These are phyloP conservation scores for Zizania palustris DNA, from an alignment of 202 grass and related monocot species.

Conservation along the genomic window DNA sequence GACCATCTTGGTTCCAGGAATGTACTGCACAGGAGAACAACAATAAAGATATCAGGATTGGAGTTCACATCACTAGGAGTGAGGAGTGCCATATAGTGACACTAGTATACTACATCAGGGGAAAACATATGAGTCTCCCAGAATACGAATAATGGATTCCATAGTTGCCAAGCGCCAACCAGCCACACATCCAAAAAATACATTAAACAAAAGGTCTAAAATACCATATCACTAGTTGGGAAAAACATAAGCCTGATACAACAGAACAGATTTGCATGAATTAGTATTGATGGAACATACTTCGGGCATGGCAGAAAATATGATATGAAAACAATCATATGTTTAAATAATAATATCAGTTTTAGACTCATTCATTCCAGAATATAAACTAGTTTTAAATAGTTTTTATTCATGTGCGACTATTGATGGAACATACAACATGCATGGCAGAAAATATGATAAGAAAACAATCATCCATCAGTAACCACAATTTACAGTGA, in stretches of 20 bases:
- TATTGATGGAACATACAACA: background rate
- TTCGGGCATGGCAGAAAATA: background rate
- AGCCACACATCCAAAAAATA: too few relatives aligned
- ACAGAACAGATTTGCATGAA: background rate
- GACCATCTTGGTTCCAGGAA: slow-evolving; percentile 91
- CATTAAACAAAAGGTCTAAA: too few relatives aligned
- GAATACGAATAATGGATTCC: too few relatives aligned
- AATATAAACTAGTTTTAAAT: background rate
- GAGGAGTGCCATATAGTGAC: background rate
- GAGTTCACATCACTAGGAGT: background rate
- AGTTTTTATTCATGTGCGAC: background rate
- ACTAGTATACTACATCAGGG: too few relatives aligned
- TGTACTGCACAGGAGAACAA: slow-evolving; percentile 61
- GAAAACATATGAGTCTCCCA: too few relatives aligned
- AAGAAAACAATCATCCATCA: background rate
- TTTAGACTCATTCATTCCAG: background rate
- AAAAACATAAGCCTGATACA: background rate
- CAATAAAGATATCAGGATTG: background rate
- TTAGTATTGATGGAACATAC: too few relatives aligned
- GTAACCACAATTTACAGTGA: background rate
- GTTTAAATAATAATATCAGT: background rate
- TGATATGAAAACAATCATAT: background rate
- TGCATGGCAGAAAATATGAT: background rate
- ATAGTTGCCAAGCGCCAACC: too few relatives aligned
- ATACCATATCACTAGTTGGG: too few relatives aligned